phyloP scores from a whole-genome alignment of 345 rosid species.

The Excoecaria agallocha region DNA sequence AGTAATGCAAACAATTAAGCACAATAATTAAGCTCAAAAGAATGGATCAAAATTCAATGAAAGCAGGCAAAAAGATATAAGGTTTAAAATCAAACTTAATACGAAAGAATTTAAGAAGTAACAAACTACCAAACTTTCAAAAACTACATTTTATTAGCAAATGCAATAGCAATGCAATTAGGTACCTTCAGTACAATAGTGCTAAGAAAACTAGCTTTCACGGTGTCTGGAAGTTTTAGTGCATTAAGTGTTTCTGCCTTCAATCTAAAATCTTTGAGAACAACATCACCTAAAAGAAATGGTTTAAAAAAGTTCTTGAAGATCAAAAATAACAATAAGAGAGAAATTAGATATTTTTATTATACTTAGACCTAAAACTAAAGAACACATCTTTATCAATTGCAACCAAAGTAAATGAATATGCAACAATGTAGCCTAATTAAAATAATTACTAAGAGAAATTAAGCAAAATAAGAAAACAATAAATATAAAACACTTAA shows the following conservation, averaged over 20 bases:
- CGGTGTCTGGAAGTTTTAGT: constrained; percentile 87
- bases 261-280: constrained; percentile 85
- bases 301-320: too few relatives aligned
- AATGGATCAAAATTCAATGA: too few relatives aligned
- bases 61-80: constrained; percentile 10
- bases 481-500: not conserved
- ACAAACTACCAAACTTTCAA: constrained; percentile 54
- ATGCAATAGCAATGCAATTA: constrained; percentile 91
- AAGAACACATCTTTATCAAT: not conserved
- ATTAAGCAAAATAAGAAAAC: not conserved
- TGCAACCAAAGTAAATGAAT: not conserved
- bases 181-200: constrained; percentile 92
- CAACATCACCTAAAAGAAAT: constrained; percentile 85
- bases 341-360: too few relatives aligned
- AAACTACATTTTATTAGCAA: constrained; percentile 81
- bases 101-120: not conserved
- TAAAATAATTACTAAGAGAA: not conserved
- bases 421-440: not conserved
- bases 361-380: not conserved
- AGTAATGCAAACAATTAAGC: not conserved
- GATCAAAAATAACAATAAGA: not conserved
- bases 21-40: not conserved
- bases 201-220: constrained; percentile 97
- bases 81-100: not conserved
- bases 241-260: constrained; percentile 95